phyloP scores from a whole-genome alignment of 2,329 filamentous ascomycete species.

The Hymenoscyphus infarciens region DNA sequence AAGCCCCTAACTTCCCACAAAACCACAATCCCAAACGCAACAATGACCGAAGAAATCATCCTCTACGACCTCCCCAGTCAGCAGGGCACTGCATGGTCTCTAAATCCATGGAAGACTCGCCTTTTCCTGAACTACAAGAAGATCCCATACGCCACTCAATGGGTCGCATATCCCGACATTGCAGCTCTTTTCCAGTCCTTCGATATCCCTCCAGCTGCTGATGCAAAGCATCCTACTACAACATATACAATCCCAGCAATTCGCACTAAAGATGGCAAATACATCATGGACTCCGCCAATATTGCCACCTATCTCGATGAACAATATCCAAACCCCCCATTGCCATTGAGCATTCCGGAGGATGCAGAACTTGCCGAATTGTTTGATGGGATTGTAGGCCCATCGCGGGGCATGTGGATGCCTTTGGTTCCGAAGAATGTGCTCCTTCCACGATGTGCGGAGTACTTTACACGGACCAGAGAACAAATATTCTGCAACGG shows the following conservation, averaged over 20 bases:
- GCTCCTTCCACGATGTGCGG: background rate
- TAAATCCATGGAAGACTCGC: slow-evolving; percentile 70
- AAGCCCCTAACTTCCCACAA: background rate
- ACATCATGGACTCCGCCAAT: slow-evolving; percentile 59
- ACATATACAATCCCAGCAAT: slow-evolving; percentile 56
- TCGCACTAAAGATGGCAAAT: slow-evolving; percentile 51
- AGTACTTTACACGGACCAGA: slow-evolving; percentile 41
- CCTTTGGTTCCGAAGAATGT: background rate
- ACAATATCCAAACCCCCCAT: slow-evolving; percentile 52
- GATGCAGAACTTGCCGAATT: slow-evolving; percentile 42
- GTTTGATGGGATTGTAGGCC: slow-evolving; percentile 2
- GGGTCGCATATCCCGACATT: slow-evolving; percentile 67
- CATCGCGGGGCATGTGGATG: background rate
- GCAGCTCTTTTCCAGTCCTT: slow-evolving; percentile 42
- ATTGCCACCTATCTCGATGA: slow-evolving; percentile 60
- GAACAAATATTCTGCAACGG: slow-evolving; percentile 41
- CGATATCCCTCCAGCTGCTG: slow-evolving; percentile 16
- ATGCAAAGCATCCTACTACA: slow-evolving; percentile 39
- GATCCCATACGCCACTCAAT: slow-evolving; percentile 64
- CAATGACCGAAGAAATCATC: background rate
- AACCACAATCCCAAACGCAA: background rate
- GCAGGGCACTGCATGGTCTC: slow-evolving; percentile 44
- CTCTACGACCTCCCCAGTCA: background rate
- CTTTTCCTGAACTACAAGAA: slow-evolving; percentile 65
- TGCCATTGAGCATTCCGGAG: slow-evolving; percentile 54